Base-by-base conservation (phyloP, 495 filamentous ascomycete genomes). In the Evernia prunastri region DNA sequence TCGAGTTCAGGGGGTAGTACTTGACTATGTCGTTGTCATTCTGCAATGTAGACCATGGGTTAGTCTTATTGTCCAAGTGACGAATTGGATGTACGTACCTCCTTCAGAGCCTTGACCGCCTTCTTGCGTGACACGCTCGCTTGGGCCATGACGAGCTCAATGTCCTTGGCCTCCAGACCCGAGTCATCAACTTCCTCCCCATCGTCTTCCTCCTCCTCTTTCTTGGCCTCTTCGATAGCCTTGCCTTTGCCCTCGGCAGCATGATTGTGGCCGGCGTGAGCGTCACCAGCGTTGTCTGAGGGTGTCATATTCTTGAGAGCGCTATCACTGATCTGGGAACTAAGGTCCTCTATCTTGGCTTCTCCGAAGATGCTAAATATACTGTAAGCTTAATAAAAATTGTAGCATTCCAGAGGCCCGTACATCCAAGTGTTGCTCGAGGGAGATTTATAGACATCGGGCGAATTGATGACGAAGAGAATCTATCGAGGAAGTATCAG, bases 11-110 rank as follows among this genome's bases (percentile, higher is more conserved):
- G 27, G 37, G 5, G 25, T 59, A 31, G 13, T 42, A 47, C 85
- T 97, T 97, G 79, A 99, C 95, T 80, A 99, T 97, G 77, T 99
- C 95, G 72, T 97, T 96, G 79, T 97, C 91, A 77, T 99, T 97
- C 83, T 54, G 29, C 49, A 53, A 25, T 53, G 45, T 49, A 53
- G 49, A 31, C 5, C 12, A 97, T 91, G 3, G 9, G 49, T 53
- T 8, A 53, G 49, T 0, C 27, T 7, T 54, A 5, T 40, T 39
- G 15, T 18, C 33, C 5, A 25, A 17, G 57, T 40, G 1, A 33
- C 25, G 20, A 13, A 3, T 40, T 33, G 29, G 51, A 54, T 25
- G 2, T 17, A 54, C 51, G 51, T 33, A 54, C 51, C 51, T 66
- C 67, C 82, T 94, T 93, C 66, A 99, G 82, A 36, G 95, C 95